Base-by-base conservation (phyloP, 108 stramenopile genomes). In the Mediolabrus comicus region DNA sequence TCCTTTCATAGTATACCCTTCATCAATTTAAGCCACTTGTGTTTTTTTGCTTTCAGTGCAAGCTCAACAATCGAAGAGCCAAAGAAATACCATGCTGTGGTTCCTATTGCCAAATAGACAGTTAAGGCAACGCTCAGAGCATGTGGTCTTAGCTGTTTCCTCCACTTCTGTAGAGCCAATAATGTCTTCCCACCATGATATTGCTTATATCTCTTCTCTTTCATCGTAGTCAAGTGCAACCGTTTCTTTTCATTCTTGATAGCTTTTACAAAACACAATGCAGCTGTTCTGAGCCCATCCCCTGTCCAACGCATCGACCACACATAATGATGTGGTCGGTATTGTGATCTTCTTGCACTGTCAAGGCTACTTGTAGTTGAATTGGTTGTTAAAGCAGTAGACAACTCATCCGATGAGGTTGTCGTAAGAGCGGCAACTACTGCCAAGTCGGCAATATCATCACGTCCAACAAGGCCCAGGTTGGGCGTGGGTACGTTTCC, bases 391-490 rank as follows among this genome's bases (percentile, higher is more conserved):
- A 25, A n/a, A 17, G 32, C 11, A 16, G 22, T 25, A 3, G 22
- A 24, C 17, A 31, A 16, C 16, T 55, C 33, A 30, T 57, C 53
- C 39, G 28, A 27, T 41, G 62, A 62, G 27, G 69, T 65, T 36
- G 54, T 56, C 0, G 75, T 76, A 17, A 85, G 59, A 31, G 88
- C 81, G 4, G 87, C 43, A 13, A 87, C 75, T 13, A 84, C 81
- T 0, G 85, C 91, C n/a, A 92, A 53, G 7, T 85, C 62, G 10
- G 91, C 87, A 30, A 92, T 86, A 63, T 92, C 91, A n/a, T 87
- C 87, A 24, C 83, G 69, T 41, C 91, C 83, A 2, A 92, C 72
- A 3, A 59, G 27, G 3, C 81, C 68, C 35, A 75, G 19, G 14
- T 66, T 67, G 8, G 91, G 91, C 29, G 34, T 66, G 5, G 80